phyloP scores from a whole-genome alignment of 495 filamentous ascomycete species.

The Xylaria curta region DNA sequence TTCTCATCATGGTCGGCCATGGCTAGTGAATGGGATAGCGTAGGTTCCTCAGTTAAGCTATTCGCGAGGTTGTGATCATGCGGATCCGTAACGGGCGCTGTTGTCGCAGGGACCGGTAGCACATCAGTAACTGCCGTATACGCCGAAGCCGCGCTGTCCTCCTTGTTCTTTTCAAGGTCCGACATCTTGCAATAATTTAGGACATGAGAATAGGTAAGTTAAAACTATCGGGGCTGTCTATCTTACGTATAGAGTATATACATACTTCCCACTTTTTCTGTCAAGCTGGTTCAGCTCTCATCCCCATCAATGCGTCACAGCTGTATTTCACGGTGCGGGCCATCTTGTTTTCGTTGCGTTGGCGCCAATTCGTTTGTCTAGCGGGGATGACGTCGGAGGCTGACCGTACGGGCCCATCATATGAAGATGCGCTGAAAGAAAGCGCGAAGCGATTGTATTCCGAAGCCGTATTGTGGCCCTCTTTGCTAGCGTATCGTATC shows the following conservation, averaged over 20 bases:
- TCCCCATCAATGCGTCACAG: conserved; percentile 1
- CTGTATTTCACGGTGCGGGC: not conserved
- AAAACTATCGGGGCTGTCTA: not conserved
- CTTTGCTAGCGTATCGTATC: not conserved
- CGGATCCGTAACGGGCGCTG: conserved; percentile 36
- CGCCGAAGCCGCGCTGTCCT: conserved; percentile 3
- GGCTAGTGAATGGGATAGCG: conserved; percentile 47
- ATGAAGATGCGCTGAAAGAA: not conserved
- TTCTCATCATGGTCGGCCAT: conserved; percentile 42
- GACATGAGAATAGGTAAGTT: not conserved
- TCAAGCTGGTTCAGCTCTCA: not conserved
- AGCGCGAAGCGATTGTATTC: not conserved
- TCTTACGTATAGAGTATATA: conserved; percentile 10
- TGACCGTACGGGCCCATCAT: not conserved
- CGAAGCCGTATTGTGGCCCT: not conserved
- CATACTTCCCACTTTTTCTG: conserved; percentile 19
- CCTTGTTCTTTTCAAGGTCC: conserved; percentile 12
- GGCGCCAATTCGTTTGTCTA: not conserved
- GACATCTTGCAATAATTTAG: conserved; percentile 4
- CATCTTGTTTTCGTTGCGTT: conserved; percentile 6
- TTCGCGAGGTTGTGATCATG: conserved; percentile 36
- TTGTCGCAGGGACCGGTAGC: conserved; percentile 43
- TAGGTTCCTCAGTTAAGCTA: conserved; percentile 40
- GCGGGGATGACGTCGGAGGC: conserved; percentile 20
- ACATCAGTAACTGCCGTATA: conserved; percentile 33